Percentiles rank a stretch among this genome's conserved stretches.
Evolutionary conservation across 2,329 filamentous ascomycete genomes (phyloP).

Genomic region (Aureobasidium uvarum): DNA sequence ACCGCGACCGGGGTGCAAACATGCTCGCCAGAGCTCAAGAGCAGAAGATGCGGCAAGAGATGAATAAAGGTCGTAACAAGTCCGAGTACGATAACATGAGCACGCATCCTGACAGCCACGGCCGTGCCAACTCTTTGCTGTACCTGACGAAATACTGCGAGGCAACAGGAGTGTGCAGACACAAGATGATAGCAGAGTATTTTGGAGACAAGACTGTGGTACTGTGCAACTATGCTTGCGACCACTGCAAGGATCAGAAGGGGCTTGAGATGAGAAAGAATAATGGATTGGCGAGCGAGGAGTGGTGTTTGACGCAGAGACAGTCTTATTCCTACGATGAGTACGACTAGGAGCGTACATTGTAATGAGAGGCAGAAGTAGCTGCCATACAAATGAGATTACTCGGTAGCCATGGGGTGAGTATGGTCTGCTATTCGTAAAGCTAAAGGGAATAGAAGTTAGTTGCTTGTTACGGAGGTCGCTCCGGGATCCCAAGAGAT

Average conservation of each 20-base stretch:
- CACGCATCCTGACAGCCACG: conserved; percentile 42
- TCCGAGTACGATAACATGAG: conserved; percentile 46
- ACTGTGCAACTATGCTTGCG: conserved; percentile 50
- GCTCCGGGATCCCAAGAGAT: conserved; percentile 5
- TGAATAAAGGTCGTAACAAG: conserved; percentile 33
- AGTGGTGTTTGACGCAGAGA: conserved; percentile 51
- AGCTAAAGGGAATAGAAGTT: not conserved
- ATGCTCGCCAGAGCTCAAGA: conserved; percentile 50
- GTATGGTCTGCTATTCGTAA: not conserved
- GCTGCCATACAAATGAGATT: too few species aligned
- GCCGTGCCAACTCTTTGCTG: conserved; percentile 47
- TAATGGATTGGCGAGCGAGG: conserved; percentile 47
- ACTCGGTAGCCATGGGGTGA: too few species aligned
- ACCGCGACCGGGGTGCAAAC: conserved; percentile 68
- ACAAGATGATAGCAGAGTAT: conserved; percentile 70
- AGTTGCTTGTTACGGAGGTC: not conserved
- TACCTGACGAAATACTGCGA: conserved; percentile 79
- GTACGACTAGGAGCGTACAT: conserved; percentile 33
- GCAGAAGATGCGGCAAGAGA: conserved; percentile 33
- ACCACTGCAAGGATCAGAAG: conserved; percentile 49
- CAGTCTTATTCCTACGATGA: conserved; percentile 43
- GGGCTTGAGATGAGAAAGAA: conserved; percentile 47
- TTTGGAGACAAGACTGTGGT: conserved; percentile 62
- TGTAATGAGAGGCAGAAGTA: not conserved
- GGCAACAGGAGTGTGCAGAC: conserved; percentile 68